Evolutionary conservation across 2,329 filamentous ascomycete species (phyloP), one percentile per base, ranked within the genome.

Genomic region (Pleoardoris graminearum): DNA sequence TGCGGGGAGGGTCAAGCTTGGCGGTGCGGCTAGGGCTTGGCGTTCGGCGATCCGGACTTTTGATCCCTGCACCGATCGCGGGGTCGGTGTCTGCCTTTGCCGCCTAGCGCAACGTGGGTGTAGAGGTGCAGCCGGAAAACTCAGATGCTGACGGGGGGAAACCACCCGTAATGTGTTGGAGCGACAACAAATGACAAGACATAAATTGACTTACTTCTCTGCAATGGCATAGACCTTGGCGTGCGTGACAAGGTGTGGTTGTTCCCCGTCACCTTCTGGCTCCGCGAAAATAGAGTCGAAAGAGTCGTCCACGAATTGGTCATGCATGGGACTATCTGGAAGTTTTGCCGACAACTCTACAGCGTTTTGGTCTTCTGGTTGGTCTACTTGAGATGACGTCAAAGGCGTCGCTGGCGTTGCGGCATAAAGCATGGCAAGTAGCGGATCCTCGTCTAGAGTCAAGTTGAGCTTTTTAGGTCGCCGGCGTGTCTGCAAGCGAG

Each of bases 221-320:
- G 77, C 78, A 21, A 80, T 72, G 29, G 77, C 77, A 60, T 80
- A 80, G 33, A 80, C 75, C 47, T 75, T 75, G 12, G 77, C 74
- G 58, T 80, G 78, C 14, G 74, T 70, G 42, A 80, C 57, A 5
- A 80, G 69, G 60, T 79, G 71, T 5, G 76, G 70, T 36, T 69
- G 66, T 54, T 75, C 71, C 11, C 65, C 61, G 41, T 74, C 72
- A 35, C 68, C 61, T 43, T 75, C 66, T 38, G 75, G 65, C 51
- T 72, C 68, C 19, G 57, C 57, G 33, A 60, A 53, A 16, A 61
- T 52, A 27, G 42, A 56, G 48, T 73, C 69, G 37, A 63, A 51
- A n/a, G 66, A 63, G 32, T 73, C 63, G 37, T 70, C 60, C 32
- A 59, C 53, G 21, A 72, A 68, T 27, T 73, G 69, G 35, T 75